Conservation (phyloP, 106 monocot species). For the Cymbidium sinense region DNA sequence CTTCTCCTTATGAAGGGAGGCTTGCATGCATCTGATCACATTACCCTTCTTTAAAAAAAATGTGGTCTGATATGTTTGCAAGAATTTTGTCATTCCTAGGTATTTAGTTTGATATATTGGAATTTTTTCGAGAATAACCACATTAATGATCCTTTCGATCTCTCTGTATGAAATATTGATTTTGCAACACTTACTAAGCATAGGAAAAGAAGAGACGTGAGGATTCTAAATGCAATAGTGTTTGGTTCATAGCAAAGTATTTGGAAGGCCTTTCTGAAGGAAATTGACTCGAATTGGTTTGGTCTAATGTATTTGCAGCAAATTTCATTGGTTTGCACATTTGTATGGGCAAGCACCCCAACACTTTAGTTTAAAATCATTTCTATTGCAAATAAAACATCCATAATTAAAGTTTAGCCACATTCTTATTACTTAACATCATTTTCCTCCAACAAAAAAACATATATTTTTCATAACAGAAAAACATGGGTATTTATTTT, state of each 20-base stretch:
- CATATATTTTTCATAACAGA: neutral
- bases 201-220: neutral
- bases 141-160: neutral
- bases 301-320: neutral
- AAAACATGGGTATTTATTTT: neutral
- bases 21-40: neutral
- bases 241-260: neutral
- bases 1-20: neutral
- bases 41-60: neutral
- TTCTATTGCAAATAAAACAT: neutral
- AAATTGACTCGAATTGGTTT: no score
- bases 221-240: neutral
- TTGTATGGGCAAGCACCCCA: neutral
- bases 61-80: no score
- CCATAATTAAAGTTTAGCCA: neutral
- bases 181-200: neutral
- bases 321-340: neutral
- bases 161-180: neutral
- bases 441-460: neutral
- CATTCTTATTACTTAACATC: neutral
- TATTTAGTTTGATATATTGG: neutral
- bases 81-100: neutral
- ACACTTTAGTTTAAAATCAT: neutral
- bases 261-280: no score
- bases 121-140: neutral